Conservation (phyloP, 768 basidiomycete genomes). For the Tephrocybe rancida region DNA sequence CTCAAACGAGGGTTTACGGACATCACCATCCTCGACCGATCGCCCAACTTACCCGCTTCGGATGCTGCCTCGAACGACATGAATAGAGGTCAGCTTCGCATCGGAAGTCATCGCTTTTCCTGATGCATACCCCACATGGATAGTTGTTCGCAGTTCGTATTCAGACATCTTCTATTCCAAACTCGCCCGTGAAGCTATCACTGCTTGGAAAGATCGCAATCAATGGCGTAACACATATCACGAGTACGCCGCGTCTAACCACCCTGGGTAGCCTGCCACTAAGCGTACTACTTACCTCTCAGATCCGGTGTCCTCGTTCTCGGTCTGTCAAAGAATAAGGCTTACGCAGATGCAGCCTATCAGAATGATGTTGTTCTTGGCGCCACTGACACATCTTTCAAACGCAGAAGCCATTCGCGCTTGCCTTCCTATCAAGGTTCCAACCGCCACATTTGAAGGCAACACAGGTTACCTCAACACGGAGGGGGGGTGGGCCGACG, state of each 20-base stretch:
- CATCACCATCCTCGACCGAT: constrained; percentile 78
- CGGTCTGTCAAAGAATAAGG: constrained; percentile 30
- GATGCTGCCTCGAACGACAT: constrained; percentile 75
- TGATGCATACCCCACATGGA: background rate
- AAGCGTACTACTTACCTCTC: constrained; percentile 5
- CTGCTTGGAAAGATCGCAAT: constrained; percentile 66
- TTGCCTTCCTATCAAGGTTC: constrained; percentile 51
- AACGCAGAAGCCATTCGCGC: constrained; percentile 42
- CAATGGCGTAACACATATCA: constrained; percentile 79
- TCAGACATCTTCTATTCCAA: constrained; percentile 66
- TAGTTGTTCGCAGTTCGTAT: constrained; percentile 80
- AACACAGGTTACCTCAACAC: constrained; percentile 67
- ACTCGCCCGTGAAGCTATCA: constrained; percentile 78
- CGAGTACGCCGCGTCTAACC: constrained; percentile 57
- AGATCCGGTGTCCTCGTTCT: constrained; percentile 75
- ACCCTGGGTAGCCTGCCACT: background rate
- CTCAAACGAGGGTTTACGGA: constrained; percentile 66
- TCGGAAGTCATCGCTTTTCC: background rate
- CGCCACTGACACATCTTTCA: constrained; percentile 44
- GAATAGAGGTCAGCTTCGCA: constrained; percentile 42
- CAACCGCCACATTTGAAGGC: constrained; percentile 34
- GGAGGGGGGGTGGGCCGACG: constrained; percentile 86
- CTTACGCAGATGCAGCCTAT: constrained; percentile 57
- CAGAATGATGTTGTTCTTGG: constrained; percentile 66
- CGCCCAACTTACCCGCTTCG: constrained; percentile 68